Conservation (phyloP, 495 filamentous ascomycete genomes). For the Penicillium daleae region DNA sequence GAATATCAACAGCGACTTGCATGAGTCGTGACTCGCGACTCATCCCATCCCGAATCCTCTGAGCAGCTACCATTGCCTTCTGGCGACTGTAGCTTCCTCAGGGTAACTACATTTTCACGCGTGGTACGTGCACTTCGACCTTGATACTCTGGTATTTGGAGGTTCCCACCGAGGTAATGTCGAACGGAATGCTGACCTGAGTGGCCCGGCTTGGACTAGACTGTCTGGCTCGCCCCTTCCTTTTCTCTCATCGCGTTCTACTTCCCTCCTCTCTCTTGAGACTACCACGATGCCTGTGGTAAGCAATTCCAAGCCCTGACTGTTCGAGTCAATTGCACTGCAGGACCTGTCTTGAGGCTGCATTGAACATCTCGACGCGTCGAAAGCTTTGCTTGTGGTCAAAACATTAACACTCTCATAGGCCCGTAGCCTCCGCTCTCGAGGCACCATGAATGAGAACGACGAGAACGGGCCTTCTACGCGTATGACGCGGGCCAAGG, state of each 20-base stretch:
- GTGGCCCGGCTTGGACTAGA: slow-evolving; percentile 24
- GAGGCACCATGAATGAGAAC: slow-evolving; percentile 84
- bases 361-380: slow-evolving; percentile 19
- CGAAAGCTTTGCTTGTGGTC: slow-evolving; percentile 16
- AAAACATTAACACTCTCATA: slow-evolving; percentile 33
- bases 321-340: slow-evolving; percentile 10
- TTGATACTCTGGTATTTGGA: slow-evolving; percentile 42
- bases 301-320: slow-evolving; percentile 29
- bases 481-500: slow-evolving; percentile 91
- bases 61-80: slow-evolving; percentile 23
- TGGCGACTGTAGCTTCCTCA: slow-evolving; percentile 34
- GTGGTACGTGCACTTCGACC: slow-evolving; percentile 46
- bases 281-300: slow-evolving; percentile 48
- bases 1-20: slow-evolving; percentile 36
- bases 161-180: slow-evolving; percentile 42
- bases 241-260: slow-evolving; percentile 34
- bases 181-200: slow-evolving; percentile 49
- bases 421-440: slow-evolving; percentile 61
- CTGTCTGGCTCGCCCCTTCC: slow-evolving; percentile 38
- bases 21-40: slow-evolving; percentile 28
- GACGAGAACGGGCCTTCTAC: slow-evolving; percentile 83
- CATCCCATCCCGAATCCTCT: slow-evolving; percentile 26
- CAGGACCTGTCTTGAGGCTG: background rate
- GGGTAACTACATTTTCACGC: slow-evolving; percentile 44
- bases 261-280: slow-evolving; percentile 24